Base-by-base conservation (phyloP, 768 basidiomycete species). In the Termitomyces sp. region DNA sequence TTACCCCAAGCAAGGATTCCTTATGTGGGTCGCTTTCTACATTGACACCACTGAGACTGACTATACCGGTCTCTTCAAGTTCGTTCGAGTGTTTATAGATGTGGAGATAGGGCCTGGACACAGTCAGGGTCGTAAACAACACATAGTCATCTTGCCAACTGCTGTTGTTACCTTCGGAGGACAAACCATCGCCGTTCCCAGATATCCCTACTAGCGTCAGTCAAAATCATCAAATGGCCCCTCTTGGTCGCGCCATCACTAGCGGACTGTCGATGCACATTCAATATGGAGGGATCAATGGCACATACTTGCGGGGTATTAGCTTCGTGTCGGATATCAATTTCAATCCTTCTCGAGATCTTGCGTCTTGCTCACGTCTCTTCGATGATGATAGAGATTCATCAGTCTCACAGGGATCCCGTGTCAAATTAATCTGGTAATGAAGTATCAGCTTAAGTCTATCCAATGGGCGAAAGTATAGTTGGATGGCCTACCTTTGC, bases 171-270 rank as follows among this genome's bases (percentile, higher is more conserved):
- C 94, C 94, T 83, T 68, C 85, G 82, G 10, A 98, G 77, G 15
- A 94, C 89, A 68, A 94, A 94, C 86, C 89, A 94, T 54, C 86
- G 76, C 66, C 80, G 83, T 64, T 84, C 82, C 97, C 97, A 99
- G 31, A 74, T 69, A 65, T 93, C 84, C 64, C 83, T 84, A 43
- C 80, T 82, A 11, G 94, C 91, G 67, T 98, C 87, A 28, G 78
- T 81, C 62, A 98, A 78, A 59, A 95, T 79, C 73, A 87, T 73
- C 50, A 98, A 74, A 66, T 87, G 75, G 10, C 96, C 96, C 67
- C 85, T 88, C 79, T 94, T 95, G 8, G 91, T 90, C 3, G 85
- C 81, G 15, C 80, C 82, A 66, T 94, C 89, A 61, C 94, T 96
- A 37, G 61, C 1, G 47, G 19, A 54, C 17, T 49, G 28, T n/a